These are phyloP conservation scores for Sequoiadendron giganteum DNA, from an alignment of 75 land plant species.

Conservation along the genomic window DNA sequence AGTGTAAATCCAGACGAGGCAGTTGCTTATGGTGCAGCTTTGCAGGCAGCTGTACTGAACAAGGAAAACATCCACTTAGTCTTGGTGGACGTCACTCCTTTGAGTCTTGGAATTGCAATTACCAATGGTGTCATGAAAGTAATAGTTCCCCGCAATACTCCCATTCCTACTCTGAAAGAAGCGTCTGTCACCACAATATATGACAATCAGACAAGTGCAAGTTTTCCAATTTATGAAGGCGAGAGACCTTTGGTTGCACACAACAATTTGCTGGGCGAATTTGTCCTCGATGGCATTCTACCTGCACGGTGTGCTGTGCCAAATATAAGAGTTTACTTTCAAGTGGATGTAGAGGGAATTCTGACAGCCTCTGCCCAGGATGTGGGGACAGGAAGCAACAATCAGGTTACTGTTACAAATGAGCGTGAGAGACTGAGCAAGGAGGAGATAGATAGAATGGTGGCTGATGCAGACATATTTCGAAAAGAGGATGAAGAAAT, in stretches of 20 bases:
- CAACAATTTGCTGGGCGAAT: conserved; percentile 26
- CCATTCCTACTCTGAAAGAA: conserved; percentile 15
- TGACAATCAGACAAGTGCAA: conserved; percentile 16
- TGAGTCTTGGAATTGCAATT: neutral
- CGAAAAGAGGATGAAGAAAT: neutral
- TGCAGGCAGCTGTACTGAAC: neutral
- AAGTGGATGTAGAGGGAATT: conserved; percentile 27
- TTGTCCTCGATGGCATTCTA: neutral
- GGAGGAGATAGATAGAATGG: neutral
- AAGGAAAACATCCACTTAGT: neutral
- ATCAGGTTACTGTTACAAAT: neutral
- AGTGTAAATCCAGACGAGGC: conserved; percentile 3
- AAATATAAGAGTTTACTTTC: neutral
- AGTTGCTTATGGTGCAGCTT: conserved; percentile 4
- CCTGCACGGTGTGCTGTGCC: conserved; percentile 10
- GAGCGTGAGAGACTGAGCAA: neutral
- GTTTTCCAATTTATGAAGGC: conserved; percentile 17
- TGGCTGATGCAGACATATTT: neutral
- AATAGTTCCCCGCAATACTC: conserved; percentile 25
- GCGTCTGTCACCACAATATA: neutral
- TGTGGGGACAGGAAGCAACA: neutral
- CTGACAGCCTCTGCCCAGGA: conserved; percentile 17
- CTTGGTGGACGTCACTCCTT: neutral
- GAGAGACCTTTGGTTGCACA: conserved; percentile 15
- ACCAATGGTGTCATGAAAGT: conserved; percentile 12